Evolutionary conservation across 2,329 filamentous ascomycete genomes (phyloP), one percentile per base, ranked within the genome.

Genomic region (Pseudocercospora pini-densiflorae): DNA sequence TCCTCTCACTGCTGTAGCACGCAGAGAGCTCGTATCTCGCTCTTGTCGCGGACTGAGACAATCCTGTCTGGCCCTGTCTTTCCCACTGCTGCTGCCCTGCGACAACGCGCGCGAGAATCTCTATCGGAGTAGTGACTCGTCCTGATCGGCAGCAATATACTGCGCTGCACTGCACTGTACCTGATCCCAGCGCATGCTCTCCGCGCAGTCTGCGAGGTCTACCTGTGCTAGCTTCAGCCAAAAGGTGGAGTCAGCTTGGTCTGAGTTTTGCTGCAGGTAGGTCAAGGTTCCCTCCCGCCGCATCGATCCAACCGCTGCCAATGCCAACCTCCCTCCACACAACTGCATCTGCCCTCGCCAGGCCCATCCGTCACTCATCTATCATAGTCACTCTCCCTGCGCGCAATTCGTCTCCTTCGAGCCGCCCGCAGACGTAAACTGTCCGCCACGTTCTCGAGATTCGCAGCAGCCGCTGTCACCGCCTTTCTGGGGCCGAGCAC

Each of bases 381-480:
- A 53, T 24, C 45, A 33, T 49, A 29, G 4, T 23, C 14, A 47
- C 36, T 27, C 9, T 19, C 23, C n/a, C 24, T 29, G 40, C 23
- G 57, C 47, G 47, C 19, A 43, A 27, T 21, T n/a, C n/a, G 59
- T 51, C 59, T 62, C 45, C 47, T 62, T 40, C 36, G 53, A 23
- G 64, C 43, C 45, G 51, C n/a, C 23, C 63, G 62, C 60, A 63
- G 64, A 64, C 54, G 29, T 45, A n/a, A 59, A 62, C 65, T 66
- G 71, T 68, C 71, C 68, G 71, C 72, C 72, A 74, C 69, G 71
- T 71, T 73, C 53, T 66, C 66, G 61, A 59, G 64, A 47, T 53
- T 66, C 69, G 63, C 65, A 54, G 51, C 53, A 21, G 67, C 58
- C 65, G 53, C 71, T 73, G 71, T 74, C 71, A 74, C 68, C 69